phyloP scores from a whole-genome alignment of 257 asterid species.

The Solanum lignicaule region DNA sequence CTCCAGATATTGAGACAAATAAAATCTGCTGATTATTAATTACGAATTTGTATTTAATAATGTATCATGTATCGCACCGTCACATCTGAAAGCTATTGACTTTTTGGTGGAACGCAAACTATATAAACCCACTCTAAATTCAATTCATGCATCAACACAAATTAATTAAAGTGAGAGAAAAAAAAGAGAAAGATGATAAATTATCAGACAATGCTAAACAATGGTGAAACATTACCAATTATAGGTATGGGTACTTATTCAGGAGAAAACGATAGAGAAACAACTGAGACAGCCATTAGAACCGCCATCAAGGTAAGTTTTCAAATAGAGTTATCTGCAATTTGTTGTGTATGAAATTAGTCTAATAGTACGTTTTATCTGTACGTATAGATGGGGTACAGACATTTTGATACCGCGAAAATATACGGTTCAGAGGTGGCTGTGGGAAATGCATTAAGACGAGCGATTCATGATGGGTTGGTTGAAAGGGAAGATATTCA shows the following conservation, averaged over 20 bases:
- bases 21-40: neutral
- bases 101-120: neutral
- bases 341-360: neutral
- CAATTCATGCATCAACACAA: neutral
- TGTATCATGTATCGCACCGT: neutral
- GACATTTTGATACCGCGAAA: conserved; percentile 81
- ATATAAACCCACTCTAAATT: neutral
- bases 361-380: neutral
- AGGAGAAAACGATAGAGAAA: conserved; percentile 36
- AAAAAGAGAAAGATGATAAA: conserved; percentile 31
- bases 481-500: conserved; percentile 46
- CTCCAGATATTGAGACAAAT: neutral
- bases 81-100: neutral
- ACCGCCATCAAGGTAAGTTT: conserved; percentile 53
- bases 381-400: conserved; percentile 41
- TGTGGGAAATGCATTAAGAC: conserved; percentile 49
- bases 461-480: conserved; percentile 32
- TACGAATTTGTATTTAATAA: neutral
- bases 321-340: neutral
- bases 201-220: conserved; percentile 51
- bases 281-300: conserved; percentile 52
- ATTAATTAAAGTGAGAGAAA: neutral
- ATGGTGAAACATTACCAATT: conserved; percentile 51
- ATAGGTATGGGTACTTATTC: conserved; percentile 81
- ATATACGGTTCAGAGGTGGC: conserved; percentile 75